Base-by-base conservation (phyloP, 1,284 basidiomycete species). In the Austroboletus novae-zelandiae region DNA sequence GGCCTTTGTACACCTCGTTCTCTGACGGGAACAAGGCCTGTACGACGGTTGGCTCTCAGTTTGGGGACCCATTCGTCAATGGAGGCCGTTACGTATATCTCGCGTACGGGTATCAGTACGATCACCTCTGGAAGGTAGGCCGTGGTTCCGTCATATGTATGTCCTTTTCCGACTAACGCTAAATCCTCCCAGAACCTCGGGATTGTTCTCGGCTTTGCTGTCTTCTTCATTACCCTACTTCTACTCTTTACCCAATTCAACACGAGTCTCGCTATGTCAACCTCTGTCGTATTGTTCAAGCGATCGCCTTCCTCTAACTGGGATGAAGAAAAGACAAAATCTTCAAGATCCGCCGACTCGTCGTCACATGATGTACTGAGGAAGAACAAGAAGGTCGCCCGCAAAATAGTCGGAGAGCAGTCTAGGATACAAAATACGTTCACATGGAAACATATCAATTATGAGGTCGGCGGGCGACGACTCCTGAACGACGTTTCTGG, bases 401-500 rank as follows among this genome's bases (percentile, higher is more conserved):
- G 40, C 1, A 20, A 51, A 11, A 61, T 59, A n/a, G 9, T 61
- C 32, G 48, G 42, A 4, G 11, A 40, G 4, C 59, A 65, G 30
- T 57, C 63, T 2, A 51, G 2, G 48, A 64, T 64, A 53, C 49
- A 37, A 13, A 50, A 62, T 25, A 71, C 79, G 14, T 88, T 89
- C 63, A 78, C 84, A 0, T 89, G 84, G 83, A 72, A 80, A 42
- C 71, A 82, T 55, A 56, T 89, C 39, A 66, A 72, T 32, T 91
- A 90, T 61, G 73, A 78, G 35, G 82, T 93, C 27, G 74, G 75
- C 29, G 72, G 71, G 0, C 71, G 86, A 27, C 73, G 75, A 43
- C 76, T 95, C 9, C 72, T 95, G 51, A 80, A 93, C 61, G 78
- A 91, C 56, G 81, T 96, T 7, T 87, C 84, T 49, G 94, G 94